Base-by-base conservation (phyloP, 495 filamentous ascomycete species). In the Aspergillus mulundensis region DNA sequence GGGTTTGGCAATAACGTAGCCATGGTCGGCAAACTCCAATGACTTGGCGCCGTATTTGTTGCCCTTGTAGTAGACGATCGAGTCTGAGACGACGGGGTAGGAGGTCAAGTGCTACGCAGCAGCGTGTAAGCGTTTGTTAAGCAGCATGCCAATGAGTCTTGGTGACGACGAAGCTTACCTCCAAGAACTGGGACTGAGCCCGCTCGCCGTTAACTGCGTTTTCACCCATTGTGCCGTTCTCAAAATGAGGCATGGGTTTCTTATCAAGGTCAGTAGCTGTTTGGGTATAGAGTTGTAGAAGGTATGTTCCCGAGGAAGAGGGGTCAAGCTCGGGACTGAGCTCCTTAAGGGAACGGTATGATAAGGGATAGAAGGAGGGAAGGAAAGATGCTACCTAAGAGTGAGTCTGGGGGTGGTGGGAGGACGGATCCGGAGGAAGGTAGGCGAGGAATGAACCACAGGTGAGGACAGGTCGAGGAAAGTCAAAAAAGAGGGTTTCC, bases 81-180 rank as follows among this genome's bases (percentile, higher is more conserved):
- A 76, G 70, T 95, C 91, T 63, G 83, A 85, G 67, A 97, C 81
- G 50, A 94, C 73, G 10, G 94, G 94, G 75, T 95, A 96, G 58
- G 84, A 86, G 38, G 81, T 80, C 58, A 97, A 81, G 67, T 97
- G 93, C 87, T 95, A 39, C 30, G 44, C 41, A 42, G 32, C 20
- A 60, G 32, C 34, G 12, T 28, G 39, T 57, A 3, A 57, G 54
- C 54, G 36, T 32, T 20, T 38, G 42, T 32, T 39, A n/a, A 18
- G 38, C 36, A 30, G 25, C 14, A 12, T 18, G n/a, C 50, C 38
- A 57, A 19, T 55, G 48, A 21, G 34, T 6, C 19, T 58, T 34
- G 54, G 15, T 24, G 16, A 50, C 15, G 23, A 34, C 23, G 19
- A 34, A 36, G 70, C 85, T 64, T 80, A 89, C 86, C 42, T 82